Evolutionary conservation across 2,329 filamentous ascomycete species (phyloP).

Genomic region (Fusarium stilboides): DNA sequence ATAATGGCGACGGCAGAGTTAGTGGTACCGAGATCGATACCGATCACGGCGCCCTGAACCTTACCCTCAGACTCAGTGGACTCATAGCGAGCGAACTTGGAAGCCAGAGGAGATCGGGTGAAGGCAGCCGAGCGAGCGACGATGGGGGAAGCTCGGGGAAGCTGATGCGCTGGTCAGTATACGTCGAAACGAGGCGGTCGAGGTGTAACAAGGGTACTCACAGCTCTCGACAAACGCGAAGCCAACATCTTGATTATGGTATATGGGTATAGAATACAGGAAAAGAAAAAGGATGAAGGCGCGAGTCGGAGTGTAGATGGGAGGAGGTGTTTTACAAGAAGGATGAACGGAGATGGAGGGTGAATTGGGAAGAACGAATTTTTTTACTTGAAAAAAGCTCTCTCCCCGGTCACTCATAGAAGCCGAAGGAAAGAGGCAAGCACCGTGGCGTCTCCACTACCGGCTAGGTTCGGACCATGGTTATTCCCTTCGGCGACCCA

Average conservation of each 20-base stretch:
- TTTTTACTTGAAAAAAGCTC: slow-evolving; percentile 56
- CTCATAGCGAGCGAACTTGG: slow-evolving; percentile 84
- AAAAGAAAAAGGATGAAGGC: slow-evolving; percentile 53
- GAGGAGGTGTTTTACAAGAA: slow-evolving; percentile 51
- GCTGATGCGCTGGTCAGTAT: slow-evolving; percentile 62
- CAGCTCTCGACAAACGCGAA: slow-evolving; percentile 80
- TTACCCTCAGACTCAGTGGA: slow-evolving; percentile 74
- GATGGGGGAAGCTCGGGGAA: slow-evolving; percentile 82
- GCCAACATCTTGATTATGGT: slow-evolving; percentile 75
- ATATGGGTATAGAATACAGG: slow-evolving; percentile 55
- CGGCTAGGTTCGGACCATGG: slow-evolving; percentile 52
- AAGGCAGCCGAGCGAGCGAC: slow-evolving; percentile 77
- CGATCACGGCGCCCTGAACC: slow-evolving; percentile 95
- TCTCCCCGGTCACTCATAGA: slow-evolving; percentile 56
- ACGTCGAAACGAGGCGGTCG: slow-evolving; percentile 14
- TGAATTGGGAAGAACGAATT: slow-evolving; percentile 55
- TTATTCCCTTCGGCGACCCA: slow-evolving; percentile 46
- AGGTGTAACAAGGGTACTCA: slow-evolving; percentile 64
- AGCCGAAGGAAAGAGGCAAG: slow-evolving; percentile 61
- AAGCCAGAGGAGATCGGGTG: slow-evolving; percentile 78
- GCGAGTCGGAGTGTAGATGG: slow-evolving; percentile 53
- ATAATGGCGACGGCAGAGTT: slow-evolving; percentile 98
- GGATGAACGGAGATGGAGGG: slow-evolving; percentile 47
- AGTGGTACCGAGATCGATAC: slow-evolving; percentile 98
- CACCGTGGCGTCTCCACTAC: slow-evolving; percentile 48